Evolutionary conservation across 1,139 yeast species (phyloP), one percentile per base, ranked within the genome.

Genomic region (Sugiyamaella sp.): DNA sequence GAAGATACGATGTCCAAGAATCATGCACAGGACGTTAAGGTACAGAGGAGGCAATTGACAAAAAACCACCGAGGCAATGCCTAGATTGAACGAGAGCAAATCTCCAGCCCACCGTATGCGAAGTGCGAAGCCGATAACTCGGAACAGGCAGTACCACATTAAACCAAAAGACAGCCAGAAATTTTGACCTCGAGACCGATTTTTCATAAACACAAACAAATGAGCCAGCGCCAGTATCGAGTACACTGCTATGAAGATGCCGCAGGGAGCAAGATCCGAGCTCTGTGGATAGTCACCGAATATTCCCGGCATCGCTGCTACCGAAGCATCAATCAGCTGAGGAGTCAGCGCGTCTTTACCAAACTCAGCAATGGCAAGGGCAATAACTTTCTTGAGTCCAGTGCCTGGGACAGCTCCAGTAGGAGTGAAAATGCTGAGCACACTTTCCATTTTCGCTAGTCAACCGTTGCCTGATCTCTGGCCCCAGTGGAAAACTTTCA

Each of bases 1-100:
- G 71, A 86, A 86, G 42, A 86, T 75, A 61, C 95, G 77, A 67
- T 86, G 93, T 2, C 90, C 89, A 57, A 86, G 72, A 41, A 85
- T 79, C 69, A 85, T 77, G 65, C 85, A 63, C 48, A 84, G 79
- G 4, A 83, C 74, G 45, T 62, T 62, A 20, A 66, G 49, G 46
- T 54, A 19, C 83, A 85, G 54, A 25, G 66, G 68, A 1, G 74
- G 66, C 4, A 85, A 70, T 57, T 84, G 76, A 45, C 80, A 68
- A 55, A 86, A 78, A 25, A 85, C 81, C 49, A 79, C 82, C 32
- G 85, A 75, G 2, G 86, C 76, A 49, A 86, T 74, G 17, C 90
- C 95, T 22, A 73, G 62, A 16, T 72, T 68, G 42, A 86, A 22
- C 4, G 66, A 66, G 32, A 78, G 65, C 19, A 78, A 65, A 57